Evolutionary conservation across 306 rosid genomes (phyloP), one percentile per base, ranked within the genome.

Genomic region (Fragaria nilgerrensis): DNA sequence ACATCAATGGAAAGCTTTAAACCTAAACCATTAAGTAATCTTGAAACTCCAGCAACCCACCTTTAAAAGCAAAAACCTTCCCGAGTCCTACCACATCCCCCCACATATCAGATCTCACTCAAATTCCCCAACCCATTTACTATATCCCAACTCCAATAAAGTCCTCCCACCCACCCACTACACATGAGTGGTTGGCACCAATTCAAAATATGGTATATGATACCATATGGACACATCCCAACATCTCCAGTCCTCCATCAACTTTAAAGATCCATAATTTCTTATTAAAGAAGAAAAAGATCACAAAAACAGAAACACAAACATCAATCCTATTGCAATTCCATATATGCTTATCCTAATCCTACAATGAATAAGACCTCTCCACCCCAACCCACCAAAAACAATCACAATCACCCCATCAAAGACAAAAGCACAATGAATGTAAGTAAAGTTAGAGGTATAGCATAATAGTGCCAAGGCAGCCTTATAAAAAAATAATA

Each of bases 21-120:
- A 44, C 37, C 73, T 2, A 67, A 25, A 23, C 39, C 55, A 23
- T 69, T 3, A 12, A 69, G 36, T 23, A 67, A 3, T 22, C 73
- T 69, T 44, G 5, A 44, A 22, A 43, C 36, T 23, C n/a, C 53
- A 44, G 73, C 73, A 69, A 69, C 73, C 37, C 55, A 69, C 73
- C 55, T 44, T 45, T 44, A 23, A 69, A 69, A 68, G 67, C 67
- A 76, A 82, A 77, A 6, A 17, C 64, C 70, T 22, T 62, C 43
- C 66, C 25, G 64, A 66, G 68, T 82, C 71, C 49, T 66, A 67
- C 77, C 86, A 87, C 71, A 34, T 72, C 78, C 69, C 13, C 81
- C 76, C 82, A 77, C 84, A 49, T 43, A 66, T 39, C 70, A 61
- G 72, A 44, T 43, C 50, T 69, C 73, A 69, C 73, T 43, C 73